Evolutionary conservation across 495 filamentous ascomycete species (phyloP), one percentile per base, ranked within the genome.

Genomic region (Oleoguttula mirabilis): DNA sequence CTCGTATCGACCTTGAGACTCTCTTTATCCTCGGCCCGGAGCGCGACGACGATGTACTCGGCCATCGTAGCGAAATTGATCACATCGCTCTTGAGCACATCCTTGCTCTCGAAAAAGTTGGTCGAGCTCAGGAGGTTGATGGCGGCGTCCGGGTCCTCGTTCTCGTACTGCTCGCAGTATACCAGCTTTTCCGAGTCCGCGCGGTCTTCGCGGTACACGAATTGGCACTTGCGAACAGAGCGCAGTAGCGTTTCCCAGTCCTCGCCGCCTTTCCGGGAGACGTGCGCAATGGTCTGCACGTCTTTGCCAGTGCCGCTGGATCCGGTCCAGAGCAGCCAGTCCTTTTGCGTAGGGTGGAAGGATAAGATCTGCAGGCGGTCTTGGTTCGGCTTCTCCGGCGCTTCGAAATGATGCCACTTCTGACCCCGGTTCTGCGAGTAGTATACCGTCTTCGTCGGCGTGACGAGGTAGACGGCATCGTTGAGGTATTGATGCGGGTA

Each of bases 21-120:
- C 30, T 79, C 68, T 37, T 73, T 69, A 21, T 83, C 73, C 20
- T 79, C 70, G 17, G 41, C 71, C 62, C 54, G 76, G 72, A 23
- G 76, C 75, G 90, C 90, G 24, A 94, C 85, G 32, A 99, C 73
- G 54, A 96, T 84, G 62, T 90, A 99, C 51, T 95, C 88, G 17
- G 80, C 74, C 85, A 92, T 94, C 20, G 79, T 92, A 4, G 85
- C 88, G 60, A 88, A 96, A 33, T 80, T 76, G 31, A 80, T 77
- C 43, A 95, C 79, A 43, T 86, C 71, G 4, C 72, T 62, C 55
- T 80, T 74, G 27, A 70, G 68, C 0, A 71, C 63, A 21, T 68
- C 57, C 41, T 70, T 58, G 20, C 75, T 69, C n/a, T 68, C 64
- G 53, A 90, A 88, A 61, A 75, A 83, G 43, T 87, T 73, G 39